These are phyloP conservation scores for Sclerotinia nivalis DNA, from an alignment of 2,329 filamentous ascomycete species.

Conservation along the genomic window DNA sequence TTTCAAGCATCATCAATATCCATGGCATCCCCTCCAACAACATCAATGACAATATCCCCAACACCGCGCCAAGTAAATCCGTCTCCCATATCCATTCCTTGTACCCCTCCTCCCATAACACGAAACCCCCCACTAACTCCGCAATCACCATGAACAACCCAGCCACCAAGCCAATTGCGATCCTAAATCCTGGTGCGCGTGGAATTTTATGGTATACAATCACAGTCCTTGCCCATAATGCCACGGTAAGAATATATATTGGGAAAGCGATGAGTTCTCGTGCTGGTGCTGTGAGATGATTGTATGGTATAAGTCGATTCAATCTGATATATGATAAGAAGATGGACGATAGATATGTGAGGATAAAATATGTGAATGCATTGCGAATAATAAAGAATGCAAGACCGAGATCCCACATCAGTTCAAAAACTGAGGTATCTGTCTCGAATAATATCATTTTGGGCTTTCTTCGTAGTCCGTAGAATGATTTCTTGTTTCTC, in stretches of 20 bases:
- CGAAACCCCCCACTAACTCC: constrained; percentile 29
- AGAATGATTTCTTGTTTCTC: background rate
- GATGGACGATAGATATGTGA: constrained; percentile 36
- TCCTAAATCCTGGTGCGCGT: constrained; percentile 36
- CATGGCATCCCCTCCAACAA: constrained; percentile 37
- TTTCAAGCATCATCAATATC: constrained; percentile 38
- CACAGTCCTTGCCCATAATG: constrained; percentile 36
- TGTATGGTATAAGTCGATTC: constrained; percentile 28
- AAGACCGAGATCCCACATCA: constrained; percentile 45
- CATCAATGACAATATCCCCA: constrained; percentile 25
- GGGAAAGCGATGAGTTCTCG: constrained; percentile 28
- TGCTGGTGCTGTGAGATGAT: constrained; percentile 30
- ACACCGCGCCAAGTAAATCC: constrained; percentile 24
- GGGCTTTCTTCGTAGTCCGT: background rate
- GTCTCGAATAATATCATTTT: constrained; percentile 39
- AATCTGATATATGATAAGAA: constrained; percentile 26
- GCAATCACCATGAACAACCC: constrained; percentile 34
- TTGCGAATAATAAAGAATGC: constrained; percentile 43
- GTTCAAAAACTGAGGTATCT: constrained; percentile 42
- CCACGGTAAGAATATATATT: constrained; percentile 30
- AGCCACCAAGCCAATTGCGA: constrained; percentile 39
- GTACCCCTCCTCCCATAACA: constrained; percentile 33
- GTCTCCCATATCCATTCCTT: constrained; percentile 31
- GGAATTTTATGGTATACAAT: constrained; percentile 40
- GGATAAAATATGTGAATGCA: constrained; percentile 40